Evolutionary conservation across 2,329 filamentous ascomycete species (phyloP).

Genomic region (Albifimbria verrucaria): DNA sequence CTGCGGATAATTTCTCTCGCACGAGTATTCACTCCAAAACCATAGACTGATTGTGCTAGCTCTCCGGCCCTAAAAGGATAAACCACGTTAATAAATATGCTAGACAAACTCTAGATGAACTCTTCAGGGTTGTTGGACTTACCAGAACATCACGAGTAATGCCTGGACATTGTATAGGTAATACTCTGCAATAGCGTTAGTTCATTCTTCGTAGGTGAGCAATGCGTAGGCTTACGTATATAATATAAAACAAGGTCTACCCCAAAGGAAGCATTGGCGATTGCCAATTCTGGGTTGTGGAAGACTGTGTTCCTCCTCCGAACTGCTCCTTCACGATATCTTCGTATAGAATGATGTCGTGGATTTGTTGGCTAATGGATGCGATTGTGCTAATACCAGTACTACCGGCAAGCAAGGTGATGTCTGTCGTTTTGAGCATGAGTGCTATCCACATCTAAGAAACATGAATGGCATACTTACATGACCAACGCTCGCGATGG

Average conservation of each 20-base stretch:
- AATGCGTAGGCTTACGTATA: not conserved
- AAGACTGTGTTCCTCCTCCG: not conserved
- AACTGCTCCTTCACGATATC: not conserved
- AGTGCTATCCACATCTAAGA: not conserved
- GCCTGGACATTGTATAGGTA: not conserved
- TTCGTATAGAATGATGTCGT: not conserved
- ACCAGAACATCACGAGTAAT: not conserved
- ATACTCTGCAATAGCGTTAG: not conserved
- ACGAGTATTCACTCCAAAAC: not conserved
- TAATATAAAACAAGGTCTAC: not conserved
- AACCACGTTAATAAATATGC: not conserved
- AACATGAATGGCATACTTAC: not conserved
- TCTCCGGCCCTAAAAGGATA: not conserved
- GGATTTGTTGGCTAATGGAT: not conserved
- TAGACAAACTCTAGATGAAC: not conserved
- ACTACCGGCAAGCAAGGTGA: not conserved
- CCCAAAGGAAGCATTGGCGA: not conserved
- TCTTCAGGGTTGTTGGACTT: not conserved
- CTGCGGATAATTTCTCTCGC: not conserved
- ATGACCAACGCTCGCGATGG: not conserved
- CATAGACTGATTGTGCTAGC: not conserved
- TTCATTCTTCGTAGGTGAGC: not conserved
- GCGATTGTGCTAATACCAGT: not conserved
- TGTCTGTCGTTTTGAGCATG: not conserved
- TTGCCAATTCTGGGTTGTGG: not conserved